Evolutionary conservation across 176 grass and related monocot species (phyloP), one percentile per base, ranked within the genome.

Genomic region (Paspalum vaginatum): DNA sequence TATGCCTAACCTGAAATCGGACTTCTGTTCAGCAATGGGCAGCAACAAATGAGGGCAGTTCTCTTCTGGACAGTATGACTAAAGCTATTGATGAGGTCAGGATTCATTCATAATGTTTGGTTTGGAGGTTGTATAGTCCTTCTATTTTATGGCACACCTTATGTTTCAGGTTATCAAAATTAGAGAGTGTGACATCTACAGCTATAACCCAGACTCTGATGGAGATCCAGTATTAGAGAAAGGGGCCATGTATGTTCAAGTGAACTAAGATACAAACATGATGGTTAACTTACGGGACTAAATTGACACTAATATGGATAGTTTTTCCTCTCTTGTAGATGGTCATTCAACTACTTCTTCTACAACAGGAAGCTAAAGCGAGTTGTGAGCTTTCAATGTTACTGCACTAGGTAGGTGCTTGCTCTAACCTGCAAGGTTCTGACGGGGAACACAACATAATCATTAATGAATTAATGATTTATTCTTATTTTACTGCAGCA

Each of bases 291-390:
- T 82, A 27, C 44, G 51, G 56, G 55, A 49, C 27, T 49, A 72
- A 58, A 61, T 32, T 18, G 11, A 55, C 12, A 43, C 63, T 91
- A 45, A 93, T 79, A 25, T 63, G 77, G 65, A 81, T 73, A 81
- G 12, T 10, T 0, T 0, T 53, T 70, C 71, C 22, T 64, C 12
- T 61, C 18, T 83, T 84, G 69, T 62, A 99, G 96, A 91, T 99
- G 96, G 96, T 93, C 96, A 0, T 84, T 91, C 79, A 91, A 95
- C 82, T 86, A 88, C 80, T 95, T 91, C 84, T 95, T 99, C 86
- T 99, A 99, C 81, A 95, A 99, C 70, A 94, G 92, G 67, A 99
- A 95, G 84, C 84, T 99, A 50, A 95, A 95, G 64, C 88, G 92
- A 20, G 88, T 99, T 25, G 88, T 99, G 76, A 99, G 92, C 82